Evolutionary conservation across 2,329 filamentous ascomycete genomes (phyloP), one percentile per base, ranked within the genome.

Genomic region (Tricladium varicosporioides): DNA sequence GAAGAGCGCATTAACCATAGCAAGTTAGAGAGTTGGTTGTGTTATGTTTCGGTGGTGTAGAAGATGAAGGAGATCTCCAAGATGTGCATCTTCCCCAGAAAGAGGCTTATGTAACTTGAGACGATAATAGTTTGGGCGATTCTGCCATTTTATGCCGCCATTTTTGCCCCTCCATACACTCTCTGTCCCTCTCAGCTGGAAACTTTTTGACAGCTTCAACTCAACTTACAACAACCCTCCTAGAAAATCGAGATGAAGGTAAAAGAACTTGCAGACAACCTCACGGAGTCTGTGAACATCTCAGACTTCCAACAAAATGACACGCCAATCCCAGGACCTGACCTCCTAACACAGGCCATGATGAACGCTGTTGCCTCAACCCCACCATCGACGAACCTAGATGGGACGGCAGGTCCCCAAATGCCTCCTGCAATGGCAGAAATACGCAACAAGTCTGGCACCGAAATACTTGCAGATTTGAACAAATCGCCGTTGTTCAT

Each of bases 401-500:
- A 66, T 65, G 66, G 60, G 49, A 66, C 60, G 14, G 61, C 63
- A 33, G 48, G 27, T 10, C 68, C 69, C 8, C 53, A 59, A 9
- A 73, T 86, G 60, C 84, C 85, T 5, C 83, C 84, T 0, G 75
- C 74, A 4, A 83, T 86, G 76, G 81, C 80, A 15, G 79, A 78
- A 1, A 74, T 83, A 46, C 79, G 78, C 59, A 76, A 79, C 54
- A 78, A 84, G 67, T 78, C 79, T 4, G 76, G 76, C 0, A 82
- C 86, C 48, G 83, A 89, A 63, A 74, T 89, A 36, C 68, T 86
- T 43, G 75, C 78, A 48, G 82, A 87, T 66, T 78, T 90, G 74
- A 88, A 88, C 68, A 83, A 85, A 62, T 80, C 82, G 48, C 94
- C 94, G 5, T 81, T 99, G 40, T 99, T 99, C 79, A 99, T 99